Conservation (phyloP, 1,284 basidiomycete species). For the Mycena citricolor region DNA sequence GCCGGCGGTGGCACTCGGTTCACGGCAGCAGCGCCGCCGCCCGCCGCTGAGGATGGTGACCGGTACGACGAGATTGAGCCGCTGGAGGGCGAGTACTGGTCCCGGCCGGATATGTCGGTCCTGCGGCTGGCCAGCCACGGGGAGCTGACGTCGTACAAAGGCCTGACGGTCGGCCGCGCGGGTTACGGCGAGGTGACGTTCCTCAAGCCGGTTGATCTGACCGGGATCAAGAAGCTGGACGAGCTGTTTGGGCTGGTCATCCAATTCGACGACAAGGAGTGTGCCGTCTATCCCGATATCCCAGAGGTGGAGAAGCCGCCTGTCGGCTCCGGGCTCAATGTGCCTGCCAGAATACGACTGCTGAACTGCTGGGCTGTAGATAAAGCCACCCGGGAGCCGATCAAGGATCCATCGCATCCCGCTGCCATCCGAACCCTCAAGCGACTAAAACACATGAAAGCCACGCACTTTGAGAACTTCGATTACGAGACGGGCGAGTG, state of each 20-base stretch:
- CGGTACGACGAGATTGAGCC: constrained; percentile 42
- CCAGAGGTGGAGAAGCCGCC: constrained; percentile 79
- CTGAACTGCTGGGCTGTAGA: constrained; percentile 88
- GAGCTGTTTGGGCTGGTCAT: constrained; percentile 87
- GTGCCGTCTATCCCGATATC: constrained; percentile 90
- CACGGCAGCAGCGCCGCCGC: constrained; percentile 37
- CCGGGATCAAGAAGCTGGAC: constrained; percentile 77
- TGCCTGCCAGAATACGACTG: constrained; percentile 79
- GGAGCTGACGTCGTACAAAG: constrained; percentile 67
- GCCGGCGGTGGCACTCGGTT: constrained; percentile 55
- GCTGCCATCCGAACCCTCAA: constrained; percentile 77
- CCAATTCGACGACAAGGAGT: constrained; percentile 89
- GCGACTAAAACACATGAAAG: constrained; percentile 81
- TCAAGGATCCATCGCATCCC: constrained; percentile 83
- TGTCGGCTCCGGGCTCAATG: constrained; percentile 87
- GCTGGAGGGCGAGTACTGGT: constrained; percentile 88
- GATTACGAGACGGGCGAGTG: constrained; percentile 83
- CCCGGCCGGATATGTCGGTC: constrained; percentile 72
- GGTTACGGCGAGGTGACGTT: constrained; percentile 93
- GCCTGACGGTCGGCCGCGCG: constrained; percentile 85
- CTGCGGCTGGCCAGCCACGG: constrained; percentile 72
- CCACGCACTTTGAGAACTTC: constrained; percentile 85
- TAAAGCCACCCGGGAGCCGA: constrained; percentile 88
- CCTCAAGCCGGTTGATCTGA: constrained; percentile 90
- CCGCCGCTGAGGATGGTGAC: constrained; percentile 31